Conservation (phyloP, 2,329 filamentous ascomycete genomes). For the Trichoderma endophyticum region DNA sequence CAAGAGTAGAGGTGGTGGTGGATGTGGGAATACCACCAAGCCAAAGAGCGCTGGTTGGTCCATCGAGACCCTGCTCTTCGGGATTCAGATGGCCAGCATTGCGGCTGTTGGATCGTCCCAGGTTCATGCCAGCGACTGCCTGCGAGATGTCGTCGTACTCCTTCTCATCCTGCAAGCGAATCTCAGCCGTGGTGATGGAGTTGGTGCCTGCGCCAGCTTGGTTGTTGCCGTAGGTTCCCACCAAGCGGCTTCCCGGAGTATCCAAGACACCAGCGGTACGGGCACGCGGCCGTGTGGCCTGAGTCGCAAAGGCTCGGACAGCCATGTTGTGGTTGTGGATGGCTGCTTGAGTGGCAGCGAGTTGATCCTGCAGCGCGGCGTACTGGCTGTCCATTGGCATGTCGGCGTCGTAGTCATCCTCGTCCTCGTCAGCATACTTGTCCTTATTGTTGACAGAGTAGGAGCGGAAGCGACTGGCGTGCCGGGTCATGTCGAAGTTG, state of each 20-base stretch:
- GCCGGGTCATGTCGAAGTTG: conserved; percentile 71
- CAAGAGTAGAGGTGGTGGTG: conserved; percentile 90
- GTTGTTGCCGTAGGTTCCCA: conserved; percentile 73
- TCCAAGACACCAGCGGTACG: conserved; percentile 90
- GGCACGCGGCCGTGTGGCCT: conserved; percentile 82
- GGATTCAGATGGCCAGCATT: conserved; percentile 65
- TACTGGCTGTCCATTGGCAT: conserved; percentile 55
- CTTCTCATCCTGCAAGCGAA: conserved; percentile 69
- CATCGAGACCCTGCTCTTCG: conserved; percentile 79
- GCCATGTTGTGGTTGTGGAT: conserved; percentile 92
- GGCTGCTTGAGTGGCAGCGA: conserved; percentile 62
- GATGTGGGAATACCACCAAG: conserved; percentile 96
- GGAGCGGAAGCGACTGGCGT: conserved; percentile 85
- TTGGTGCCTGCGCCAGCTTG: conserved; percentile 64
- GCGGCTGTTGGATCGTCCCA: conserved; percentile 63
- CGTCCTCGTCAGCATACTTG: conserved; percentile 80
- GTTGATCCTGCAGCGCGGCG: conserved; percentile 58
- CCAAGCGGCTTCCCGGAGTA: conserved; percentile 62
- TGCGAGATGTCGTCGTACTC: conserved; percentile 79
- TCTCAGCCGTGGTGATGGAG: conserved; percentile 70
- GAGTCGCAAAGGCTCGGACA: conserved; percentile 85
- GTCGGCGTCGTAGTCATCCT: conserved; percentile 67
- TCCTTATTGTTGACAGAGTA: conserved; percentile 99
- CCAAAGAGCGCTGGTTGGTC: conserved; percentile 91
- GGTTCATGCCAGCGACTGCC: conserved; percentile 75